Evolutionary conservation across 1,139 yeast species (phyloP), one percentile per base, ranked within the genome.

Genomic region (Kodamaea plutei): DNA sequence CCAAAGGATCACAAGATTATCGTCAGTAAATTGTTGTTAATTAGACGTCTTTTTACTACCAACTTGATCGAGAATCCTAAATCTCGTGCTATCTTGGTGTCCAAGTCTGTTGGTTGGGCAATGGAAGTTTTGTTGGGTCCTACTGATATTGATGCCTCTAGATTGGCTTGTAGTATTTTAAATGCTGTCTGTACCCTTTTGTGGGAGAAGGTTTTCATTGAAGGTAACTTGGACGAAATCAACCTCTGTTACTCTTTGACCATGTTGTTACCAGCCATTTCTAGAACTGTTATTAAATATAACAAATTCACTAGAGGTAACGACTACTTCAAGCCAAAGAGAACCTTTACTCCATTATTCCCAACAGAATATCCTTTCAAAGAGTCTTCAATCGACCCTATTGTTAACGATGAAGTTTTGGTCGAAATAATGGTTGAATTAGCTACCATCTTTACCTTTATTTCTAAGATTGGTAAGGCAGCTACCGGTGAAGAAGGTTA

Each of bases 341-440:
- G 85, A 58, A 68, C 76, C 0, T 82, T 76, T 47, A 77, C 85
- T 1, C 64, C 64, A 22, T 56, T 87, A 21, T 87, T 85, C 61
- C 95, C 94, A 4, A 67, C 69, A 12, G 58, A 61, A 10, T 75
- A 72, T 48, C 95, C 95, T 12, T 80, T 82, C 48, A 61, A 60
- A 33, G 79, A 78, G 25, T 52, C 69, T 25, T 78, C 91, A 1
- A 72, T 84, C 45, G 95, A 85, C 50, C 80, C 94, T 0, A 67
- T 79, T 30, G 84, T 84, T 15, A 76, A 76, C 41, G 85, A 81
- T 42, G 84, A 79, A 42, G 65, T 70, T 2, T 64, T 83, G 40
- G 87, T 81, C 25, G 96, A 87, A 52, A 64, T 84, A 3, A 59
- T 87, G 37, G 64, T 83, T 31, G 96, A 87, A 51, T 51, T 84